These are phyloP conservation scores for Suhomyces chickasaworum DNA, from an alignment of 1,139 yeast species.

Conservation along the genomic window DNA sequence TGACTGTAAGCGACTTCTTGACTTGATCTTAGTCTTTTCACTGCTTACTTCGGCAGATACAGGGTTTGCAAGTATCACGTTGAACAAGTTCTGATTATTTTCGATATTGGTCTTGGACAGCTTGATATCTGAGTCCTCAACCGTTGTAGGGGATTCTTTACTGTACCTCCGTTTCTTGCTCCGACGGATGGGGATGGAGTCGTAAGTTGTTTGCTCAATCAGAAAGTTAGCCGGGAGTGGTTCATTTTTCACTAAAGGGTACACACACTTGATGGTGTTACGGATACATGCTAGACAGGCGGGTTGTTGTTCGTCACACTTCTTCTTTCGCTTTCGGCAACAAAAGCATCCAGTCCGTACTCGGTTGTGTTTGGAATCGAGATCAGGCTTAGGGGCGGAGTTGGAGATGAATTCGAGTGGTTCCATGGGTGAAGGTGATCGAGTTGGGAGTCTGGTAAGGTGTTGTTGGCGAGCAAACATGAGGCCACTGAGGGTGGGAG, in stretches of 20 bases:
- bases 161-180: slow-evolving; percentile 1
- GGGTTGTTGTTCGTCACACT: slow-evolving; percentile 48
- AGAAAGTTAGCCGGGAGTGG: slow-evolving; percentile 32
- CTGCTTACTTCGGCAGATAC: slow-evolving; percentile 10
- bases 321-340: slow-evolving; percentile 52
- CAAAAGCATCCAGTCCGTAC: slow-evolving; percentile 49
- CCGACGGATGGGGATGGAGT: slow-evolving; percentile 7
- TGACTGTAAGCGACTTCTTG: slow-evolving; percentile 4
- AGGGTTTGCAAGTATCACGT: slow-evolving; percentile 15
- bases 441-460: not conserved
- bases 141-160: not conserved
- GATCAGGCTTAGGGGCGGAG: not conserved
- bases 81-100: slow-evolving; percentile 15
- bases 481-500: not conserved
- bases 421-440: not conserved
- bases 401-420: slow-evolving; percentile 1
- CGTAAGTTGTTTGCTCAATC: slow-evolving; percentile 21
- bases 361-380: slow-evolving; percentile 22
- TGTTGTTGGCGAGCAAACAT: slow-evolving; percentile 1
- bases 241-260: slow-evolving; percentile 37
- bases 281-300: slow-evolving; percentile 40
- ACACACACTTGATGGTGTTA: slow-evolving; percentile 40
- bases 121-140: not conserved
- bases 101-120: not conserved
- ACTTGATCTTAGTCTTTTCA: slow-evolving; percentile 4